Evolutionary conservation across 192 early-diverging fungal species (phyloP).

Genomic region (Linnemannia exigua): DNA sequence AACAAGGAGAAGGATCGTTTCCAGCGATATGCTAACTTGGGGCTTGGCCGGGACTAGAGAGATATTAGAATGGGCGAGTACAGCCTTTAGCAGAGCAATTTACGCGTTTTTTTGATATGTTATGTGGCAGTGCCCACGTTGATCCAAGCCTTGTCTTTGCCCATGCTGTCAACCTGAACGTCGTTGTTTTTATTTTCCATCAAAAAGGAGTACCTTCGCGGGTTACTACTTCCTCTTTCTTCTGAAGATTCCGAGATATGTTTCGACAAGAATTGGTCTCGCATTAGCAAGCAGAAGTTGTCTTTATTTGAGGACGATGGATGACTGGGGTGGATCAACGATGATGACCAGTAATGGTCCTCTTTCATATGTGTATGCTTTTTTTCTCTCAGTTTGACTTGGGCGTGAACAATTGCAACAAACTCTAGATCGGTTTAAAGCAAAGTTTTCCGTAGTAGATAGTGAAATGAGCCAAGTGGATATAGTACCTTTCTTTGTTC

Average conservation of each 20-base stretch:
- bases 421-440: no score
- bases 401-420: no score
- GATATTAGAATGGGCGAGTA: neutral
- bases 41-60: conserved; percentile 27
- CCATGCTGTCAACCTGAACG: neutral
- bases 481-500: neutral
- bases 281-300: no score
- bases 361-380: no score
- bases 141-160: neutral
- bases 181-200: neutral
- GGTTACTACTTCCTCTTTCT: neutral
- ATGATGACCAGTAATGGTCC: no score
- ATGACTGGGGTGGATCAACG: no score
- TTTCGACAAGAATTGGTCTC: no score
- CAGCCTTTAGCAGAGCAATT: neutral
- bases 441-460: no score
- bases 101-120: neutral
- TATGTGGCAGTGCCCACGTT: neutral
- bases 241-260: no score
- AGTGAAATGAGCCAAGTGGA: no score
- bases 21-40: conserved; percentile 47
- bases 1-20: conserved; percentile 46
- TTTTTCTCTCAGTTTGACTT: no score
- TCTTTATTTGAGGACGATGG: no score
- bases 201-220: neutral